Evolutionary conservation across 192 early-diverging fungal genomes (phyloP), one percentile per base, ranked within the genome.

Genomic region (Radiomyces spectabilis): DNA sequence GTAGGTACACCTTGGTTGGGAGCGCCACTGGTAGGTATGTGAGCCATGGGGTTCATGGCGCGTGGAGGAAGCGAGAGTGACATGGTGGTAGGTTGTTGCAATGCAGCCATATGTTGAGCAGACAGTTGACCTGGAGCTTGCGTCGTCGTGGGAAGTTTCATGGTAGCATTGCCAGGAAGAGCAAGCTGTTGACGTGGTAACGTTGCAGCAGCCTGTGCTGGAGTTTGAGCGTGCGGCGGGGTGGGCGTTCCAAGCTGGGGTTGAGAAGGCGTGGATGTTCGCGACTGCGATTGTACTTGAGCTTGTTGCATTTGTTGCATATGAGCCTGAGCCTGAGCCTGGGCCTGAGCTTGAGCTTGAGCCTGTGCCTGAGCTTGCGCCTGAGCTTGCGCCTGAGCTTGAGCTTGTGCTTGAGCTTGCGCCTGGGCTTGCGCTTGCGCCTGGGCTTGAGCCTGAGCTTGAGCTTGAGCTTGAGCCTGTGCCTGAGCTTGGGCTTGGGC

Each of bases 341-440:
- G 44, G 7, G 60, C 38, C 34, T 61, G 59, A 6, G 44, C 19
- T 35, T 58, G 56, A 2, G 21, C 31, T 5, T 51, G 57, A 1
- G 48, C 31, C 40, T 47, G 55, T 1, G 30, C 26, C 32, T 61
- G 59, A 1, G 41, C 43, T 22, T 53, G 51, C 4, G 42, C 59
- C 13, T 61, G 58, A 15, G 41, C 10, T 33, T 61, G 64, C 3
- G 52, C 40, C 37, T 59, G 40, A 2, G 50, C 48, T 38, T 45
- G 52, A 24, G 57, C 64, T 18, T 59, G 44, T 0, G 56, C 56
- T 24, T 65, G 63, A 12, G 63, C 43, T 24, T 66, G 64, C 8
- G 52, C 21, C 41, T 66, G 63, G 3, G 34, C 12, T 25, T 41
- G 44, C 6, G 52, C 24, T 44, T 66, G 64, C 10, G 53, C 53